These are phyloP conservation scores for Fusarium neocosmosporiellum DNA, from an alignment of 2,329 filamentous ascomycete genomes.

Conservation along the genomic window DNA sequence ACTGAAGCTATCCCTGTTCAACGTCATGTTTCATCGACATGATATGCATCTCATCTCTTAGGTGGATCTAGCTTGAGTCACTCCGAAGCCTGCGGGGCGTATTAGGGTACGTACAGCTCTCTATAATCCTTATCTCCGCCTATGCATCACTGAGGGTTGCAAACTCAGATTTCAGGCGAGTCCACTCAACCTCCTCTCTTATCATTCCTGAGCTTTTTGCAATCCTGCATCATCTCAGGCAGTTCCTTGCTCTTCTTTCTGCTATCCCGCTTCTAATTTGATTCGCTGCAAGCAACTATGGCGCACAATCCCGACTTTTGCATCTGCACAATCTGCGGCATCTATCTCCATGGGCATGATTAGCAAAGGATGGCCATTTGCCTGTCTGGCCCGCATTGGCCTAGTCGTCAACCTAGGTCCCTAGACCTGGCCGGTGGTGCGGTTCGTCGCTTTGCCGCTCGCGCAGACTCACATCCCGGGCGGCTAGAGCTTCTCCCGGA, in stretches of 20 bases:
- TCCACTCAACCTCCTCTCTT: no score
- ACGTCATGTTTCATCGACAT: no score
- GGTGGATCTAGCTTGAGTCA: no score
- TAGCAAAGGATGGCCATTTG: not conserved
- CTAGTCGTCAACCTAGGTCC: not conserved
- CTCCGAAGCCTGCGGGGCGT: no score
- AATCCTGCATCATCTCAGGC: no score
- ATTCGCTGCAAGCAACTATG: not conserved
- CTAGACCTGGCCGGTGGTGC: not conserved
- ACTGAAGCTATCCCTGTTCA: no score
- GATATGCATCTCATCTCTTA: no score
- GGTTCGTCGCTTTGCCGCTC: not conserved
- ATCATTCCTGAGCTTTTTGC: no score
- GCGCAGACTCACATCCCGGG: not conserved
- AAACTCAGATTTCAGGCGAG: no score
- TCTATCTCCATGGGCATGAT: not conserved
- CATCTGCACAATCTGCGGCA: not conserved
- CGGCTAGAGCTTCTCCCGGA: not conserved
- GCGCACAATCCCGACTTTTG: not conserved
- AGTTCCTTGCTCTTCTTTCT: not conserved
- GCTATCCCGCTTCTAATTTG: not conserved
- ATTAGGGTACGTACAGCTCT: no score
- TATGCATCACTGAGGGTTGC: no score
- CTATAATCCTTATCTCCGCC: no score
- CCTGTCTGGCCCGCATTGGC: not conserved